phyloP scores from a whole-genome alignment of 2,329 filamentous ascomycete species.

The Aspergillus costaricaensis region DNA sequence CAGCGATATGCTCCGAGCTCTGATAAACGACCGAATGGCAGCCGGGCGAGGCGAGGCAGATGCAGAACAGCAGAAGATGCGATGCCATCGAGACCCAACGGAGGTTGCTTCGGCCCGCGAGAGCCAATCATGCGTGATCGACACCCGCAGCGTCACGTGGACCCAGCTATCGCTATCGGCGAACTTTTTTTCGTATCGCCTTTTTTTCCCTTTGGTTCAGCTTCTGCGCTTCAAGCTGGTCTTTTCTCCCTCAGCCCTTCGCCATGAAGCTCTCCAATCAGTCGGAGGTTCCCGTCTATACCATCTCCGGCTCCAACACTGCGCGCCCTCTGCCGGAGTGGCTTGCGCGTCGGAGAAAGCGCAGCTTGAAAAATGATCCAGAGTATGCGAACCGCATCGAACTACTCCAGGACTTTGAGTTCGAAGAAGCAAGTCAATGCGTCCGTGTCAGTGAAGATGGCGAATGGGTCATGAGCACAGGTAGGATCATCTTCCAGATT shows the following conservation, averaged over 20 bases:
- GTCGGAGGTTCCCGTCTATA: conserved; percentile 86
- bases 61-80: conserved; percentile 14
- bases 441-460: conserved; percentile 91
- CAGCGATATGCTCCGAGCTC: neutral
- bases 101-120: conserved; percentile 36
- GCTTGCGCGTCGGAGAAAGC: conserved; percentile 86
- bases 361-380: conserved; percentile 85
- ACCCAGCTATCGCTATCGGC: conserved; percentile 29
- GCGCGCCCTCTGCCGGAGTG: conserved; percentile 90
- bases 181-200: conserved; percentile 11
- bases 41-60: conserved; percentile 10
- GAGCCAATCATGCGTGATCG: conserved; percentile 33
- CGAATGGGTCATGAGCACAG: conserved; percentile 95
- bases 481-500: conserved; percentile 46
- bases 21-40: neutral
- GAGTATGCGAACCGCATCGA: conserved; percentile 95
- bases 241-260: conserved; percentile 12
- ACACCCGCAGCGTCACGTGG: conserved; percentile 32
- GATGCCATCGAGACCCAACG: conserved; percentile 28
- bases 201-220: conserved; percentile 11
- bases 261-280: conserved; percentile 60
- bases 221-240: neutral
- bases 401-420: conserved; percentile 94
- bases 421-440: conserved; percentile 91
- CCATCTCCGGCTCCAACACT: conserved; percentile 86